phyloP scores from a whole-genome alignment of 2,329 filamentous ascomycete species.

The Aspergillus aculeatinus region DNA sequence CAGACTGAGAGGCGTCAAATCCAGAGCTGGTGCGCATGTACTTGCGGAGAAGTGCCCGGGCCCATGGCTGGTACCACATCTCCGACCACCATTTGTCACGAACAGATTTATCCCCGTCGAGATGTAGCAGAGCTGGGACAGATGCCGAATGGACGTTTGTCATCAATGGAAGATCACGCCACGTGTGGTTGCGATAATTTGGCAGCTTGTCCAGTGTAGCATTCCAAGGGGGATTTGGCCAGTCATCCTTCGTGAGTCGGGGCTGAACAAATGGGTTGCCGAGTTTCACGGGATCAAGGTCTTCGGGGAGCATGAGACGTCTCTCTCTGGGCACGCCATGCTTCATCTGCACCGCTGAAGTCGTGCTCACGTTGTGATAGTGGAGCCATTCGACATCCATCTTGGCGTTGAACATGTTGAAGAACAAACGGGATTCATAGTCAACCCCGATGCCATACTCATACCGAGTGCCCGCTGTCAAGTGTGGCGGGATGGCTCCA shows the following conservation, averaged over 20 bases:
- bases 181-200: conserved; percentile 38
- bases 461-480: conserved; percentile 42
- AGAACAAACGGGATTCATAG: conserved; percentile 53
- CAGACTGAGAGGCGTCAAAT: conserved; percentile 43
- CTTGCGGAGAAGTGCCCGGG: conserved; percentile 51
- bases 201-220: conserved; percentile 46
- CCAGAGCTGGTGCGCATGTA: conserved; percentile 48
- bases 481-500: conserved; percentile 29
- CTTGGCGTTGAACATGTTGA: conserved; percentile 43
- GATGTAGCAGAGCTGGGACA: conserved; percentile 47
- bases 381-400: conserved; percentile 43
- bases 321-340: conserved; percentile 39
- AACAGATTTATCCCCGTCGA: conserved; percentile 37
- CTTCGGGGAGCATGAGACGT: conserved; percentile 40
- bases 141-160: conserved; percentile 51
- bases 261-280: conserved; percentile 37
- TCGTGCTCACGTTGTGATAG: conserved; percentile 39
- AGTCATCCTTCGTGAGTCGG: conserved; percentile 26
- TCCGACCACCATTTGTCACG: conserved; percentile 42
- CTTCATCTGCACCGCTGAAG: conserved; percentile 36
- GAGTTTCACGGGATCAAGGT: conserved; percentile 32
- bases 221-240: conserved; percentile 35
- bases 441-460: conserved; percentile 56
- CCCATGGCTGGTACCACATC: conserved; percentile 52
- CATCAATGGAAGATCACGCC: conserved; percentile 46